Conservation (phyloP, 345 rosid genomes). For the Theobroma cacao region DNA sequence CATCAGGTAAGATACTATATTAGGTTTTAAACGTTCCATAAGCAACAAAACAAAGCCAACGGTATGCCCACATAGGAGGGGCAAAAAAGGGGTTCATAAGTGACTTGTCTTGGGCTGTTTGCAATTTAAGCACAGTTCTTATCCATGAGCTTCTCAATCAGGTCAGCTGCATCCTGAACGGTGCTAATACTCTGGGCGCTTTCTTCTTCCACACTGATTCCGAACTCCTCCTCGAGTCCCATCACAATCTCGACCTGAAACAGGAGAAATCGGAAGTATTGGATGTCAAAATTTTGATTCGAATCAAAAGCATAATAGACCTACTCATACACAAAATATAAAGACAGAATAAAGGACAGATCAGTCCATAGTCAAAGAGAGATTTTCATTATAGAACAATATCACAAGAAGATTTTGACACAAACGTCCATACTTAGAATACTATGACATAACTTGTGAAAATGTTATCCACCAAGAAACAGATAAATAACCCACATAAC, state of each 20-base stretch:
- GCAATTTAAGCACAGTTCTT: slow-evolving; percentile 26
- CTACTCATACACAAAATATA: not conserved
- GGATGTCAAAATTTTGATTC: not conserved
- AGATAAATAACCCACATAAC: too few relatives aligned
- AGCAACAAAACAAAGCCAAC: not conserved
- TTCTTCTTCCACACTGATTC: slow-evolving; percentile 68
- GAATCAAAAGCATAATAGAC: not conserved
- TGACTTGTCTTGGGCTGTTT: not conserved
- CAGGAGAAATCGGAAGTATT: too few relatives aligned
- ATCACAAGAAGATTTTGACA: not conserved
- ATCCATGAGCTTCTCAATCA: slow-evolving; percentile 53
- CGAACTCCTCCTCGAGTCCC: slow-evolving; percentile 75
- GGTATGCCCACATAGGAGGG: not conserved
- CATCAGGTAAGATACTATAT: not conserved
- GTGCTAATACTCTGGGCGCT: slow-evolving; percentile 58
- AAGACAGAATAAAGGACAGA: not conserved
- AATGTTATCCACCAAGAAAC: not conserved
- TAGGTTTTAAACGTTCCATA: not conserved
- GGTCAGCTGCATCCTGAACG: slow-evolving; percentile 70
- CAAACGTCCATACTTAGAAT: not conserved
- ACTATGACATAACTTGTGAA: not conserved
- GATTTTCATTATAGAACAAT: not conserved
- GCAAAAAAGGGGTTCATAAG: not conserved
- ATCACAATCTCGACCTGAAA: slow-evolving; percentile 74
- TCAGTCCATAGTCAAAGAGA: not conserved